Evolutionary conservation across 495 filamentous ascomycete genomes (phyloP).

Genomic region (Xylaria sp.): DNA sequence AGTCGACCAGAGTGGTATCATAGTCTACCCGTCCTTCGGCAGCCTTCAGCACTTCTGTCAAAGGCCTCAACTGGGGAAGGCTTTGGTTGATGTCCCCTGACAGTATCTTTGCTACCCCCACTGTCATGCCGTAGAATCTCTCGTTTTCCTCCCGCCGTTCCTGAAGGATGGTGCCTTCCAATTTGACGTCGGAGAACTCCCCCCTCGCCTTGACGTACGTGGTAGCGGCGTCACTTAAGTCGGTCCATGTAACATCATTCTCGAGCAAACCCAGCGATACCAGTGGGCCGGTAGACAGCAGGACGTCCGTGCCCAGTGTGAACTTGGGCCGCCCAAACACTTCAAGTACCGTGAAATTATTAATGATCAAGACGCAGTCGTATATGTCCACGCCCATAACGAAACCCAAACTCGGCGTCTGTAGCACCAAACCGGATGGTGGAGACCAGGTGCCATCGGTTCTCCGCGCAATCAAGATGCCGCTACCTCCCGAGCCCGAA

Average conservation of each 20-base stretch:
- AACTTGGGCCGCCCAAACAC: conserved; percentile 78
- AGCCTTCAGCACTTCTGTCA: conserved; percentile 82
- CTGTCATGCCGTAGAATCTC: conserved; percentile 76
- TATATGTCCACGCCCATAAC: conserved; percentile 90
- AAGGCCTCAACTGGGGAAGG: conserved; percentile 66
- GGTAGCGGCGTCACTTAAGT: conserved; percentile 70
- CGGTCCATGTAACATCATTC: conserved; percentile 70
- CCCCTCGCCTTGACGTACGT: conserved; percentile 90
- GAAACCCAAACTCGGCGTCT: conserved; percentile 87
- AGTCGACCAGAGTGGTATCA: conserved; percentile 61
- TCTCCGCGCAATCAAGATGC: conserved; percentile 78
- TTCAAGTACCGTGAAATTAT: conserved; percentile 78
- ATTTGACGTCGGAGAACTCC: conserved; percentile 79
- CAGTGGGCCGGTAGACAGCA: conserved; percentile 79
- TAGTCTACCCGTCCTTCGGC: conserved; percentile 81
- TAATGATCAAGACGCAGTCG: conserved; percentile 91
- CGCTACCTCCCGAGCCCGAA: conserved; percentile 85
- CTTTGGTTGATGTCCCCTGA: conserved; percentile 77
- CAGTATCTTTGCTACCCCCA: conserved; percentile 81
- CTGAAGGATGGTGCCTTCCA: conserved; percentile 84
- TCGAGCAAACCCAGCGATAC: conserved; percentile 76
- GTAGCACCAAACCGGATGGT: conserved; percentile 85
- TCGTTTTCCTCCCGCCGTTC: conserved; percentile 91
- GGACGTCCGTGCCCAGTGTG: conserved; percentile 80
- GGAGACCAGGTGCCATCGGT: conserved; percentile 88